These are phyloP conservation scores for Aphanomyces cochlioides DNA, from an alignment of 352 stramenopile species.

Conservation along the genomic window DNA sequence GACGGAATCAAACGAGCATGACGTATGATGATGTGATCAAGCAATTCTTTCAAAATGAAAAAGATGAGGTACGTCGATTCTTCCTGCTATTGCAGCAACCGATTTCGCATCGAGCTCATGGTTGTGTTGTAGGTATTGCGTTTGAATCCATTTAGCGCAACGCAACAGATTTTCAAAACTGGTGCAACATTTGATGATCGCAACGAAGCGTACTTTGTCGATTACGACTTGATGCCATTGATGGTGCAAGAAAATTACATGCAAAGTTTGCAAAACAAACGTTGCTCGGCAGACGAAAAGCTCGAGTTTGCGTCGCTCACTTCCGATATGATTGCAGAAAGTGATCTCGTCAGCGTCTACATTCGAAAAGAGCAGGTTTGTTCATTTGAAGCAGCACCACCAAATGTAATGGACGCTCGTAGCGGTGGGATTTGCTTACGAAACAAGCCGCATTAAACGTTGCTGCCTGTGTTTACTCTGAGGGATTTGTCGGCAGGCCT, in stretches of 20 bases:
- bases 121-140: conserved; percentile 63
- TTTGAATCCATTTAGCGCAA: conserved; percentile 94
- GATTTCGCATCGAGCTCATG: background rate
- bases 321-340: conserved; percentile 89
- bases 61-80: conserved; percentile 60
- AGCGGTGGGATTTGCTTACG: conserved; percentile 95
- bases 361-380: conserved; percentile 61
- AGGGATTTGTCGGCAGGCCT: conserved; percentile 84
- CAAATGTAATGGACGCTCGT: conserved; percentile 37
- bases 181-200: conserved; percentile 74
- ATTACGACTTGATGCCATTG: conserved; percentile 98
- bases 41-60: conserved; percentile 75
- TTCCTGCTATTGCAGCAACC: background rate
- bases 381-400: background rate
- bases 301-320: conserved; percentile 83
- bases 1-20: conserved; percentile 68
- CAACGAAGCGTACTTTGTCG: conserved; percentile 98
- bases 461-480: conserved; percentile 69
- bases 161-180: conserved; percentile 88
- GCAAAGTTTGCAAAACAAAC: conserved; percentile 76
- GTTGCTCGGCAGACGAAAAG: conserved; percentile 60
- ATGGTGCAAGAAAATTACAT: conserved; percentile 93
- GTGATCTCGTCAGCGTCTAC: conserved; percentile 74
- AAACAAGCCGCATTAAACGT: conserved; percentile 90
- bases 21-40: conserved; percentile 85